Evolutionary conservation across 495 filamentous ascomycete genomes (phyloP).

Genomic region (Hyphodiscus hymeniophilus): DNA sequence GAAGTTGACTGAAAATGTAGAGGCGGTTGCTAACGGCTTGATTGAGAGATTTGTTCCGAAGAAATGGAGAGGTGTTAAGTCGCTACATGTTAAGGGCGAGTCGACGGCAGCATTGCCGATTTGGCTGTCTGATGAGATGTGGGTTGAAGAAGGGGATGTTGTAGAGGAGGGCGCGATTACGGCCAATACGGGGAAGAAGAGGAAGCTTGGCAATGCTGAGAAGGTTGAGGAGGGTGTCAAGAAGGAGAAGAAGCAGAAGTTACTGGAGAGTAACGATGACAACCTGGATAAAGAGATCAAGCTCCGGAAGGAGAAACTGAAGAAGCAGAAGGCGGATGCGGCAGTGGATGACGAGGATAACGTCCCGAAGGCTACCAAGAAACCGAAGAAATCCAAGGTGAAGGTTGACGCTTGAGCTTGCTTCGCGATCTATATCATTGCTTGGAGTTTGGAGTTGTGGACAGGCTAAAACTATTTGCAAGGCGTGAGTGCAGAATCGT

Average conservation of each 20-base stretch:
- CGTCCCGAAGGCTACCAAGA: conserved; percentile 20
- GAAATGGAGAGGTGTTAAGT: conserved; percentile 76
- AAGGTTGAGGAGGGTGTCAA: conserved; percentile 23
- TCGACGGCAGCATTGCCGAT: conserved; percentile 81
- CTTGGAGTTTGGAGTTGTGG: conserved; percentile 13
- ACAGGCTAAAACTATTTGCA: background rate
- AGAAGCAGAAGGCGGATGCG: conserved; percentile 41
- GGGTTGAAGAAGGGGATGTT: conserved; percentile 74
- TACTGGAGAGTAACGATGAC: conserved; percentile 40
- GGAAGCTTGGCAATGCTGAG: conserved; percentile 45
- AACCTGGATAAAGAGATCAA: conserved; percentile 52
- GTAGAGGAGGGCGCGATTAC: conserved; percentile 50
- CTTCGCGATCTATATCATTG: background rate
- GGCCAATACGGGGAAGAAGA: conserved; percentile 59
- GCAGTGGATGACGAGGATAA: conserved; percentile 23
- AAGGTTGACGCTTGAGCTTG: background rate
- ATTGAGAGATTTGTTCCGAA: conserved; percentile 71
- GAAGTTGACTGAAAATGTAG: conserved; percentile 71
- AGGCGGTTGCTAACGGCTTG: conserved; percentile 57
- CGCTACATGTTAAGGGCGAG: conserved; percentile 81
- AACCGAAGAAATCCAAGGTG: conserved; percentile 26
- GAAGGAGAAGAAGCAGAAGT: conserved; percentile 41
- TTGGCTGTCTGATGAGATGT: conserved; percentile 86
- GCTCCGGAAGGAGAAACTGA: conserved; percentile 49
- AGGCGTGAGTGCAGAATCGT: conserved; percentile 11